phyloP scores from a whole-genome alignment of 31 red algal species.

The Endocladia muricata region DNA sequence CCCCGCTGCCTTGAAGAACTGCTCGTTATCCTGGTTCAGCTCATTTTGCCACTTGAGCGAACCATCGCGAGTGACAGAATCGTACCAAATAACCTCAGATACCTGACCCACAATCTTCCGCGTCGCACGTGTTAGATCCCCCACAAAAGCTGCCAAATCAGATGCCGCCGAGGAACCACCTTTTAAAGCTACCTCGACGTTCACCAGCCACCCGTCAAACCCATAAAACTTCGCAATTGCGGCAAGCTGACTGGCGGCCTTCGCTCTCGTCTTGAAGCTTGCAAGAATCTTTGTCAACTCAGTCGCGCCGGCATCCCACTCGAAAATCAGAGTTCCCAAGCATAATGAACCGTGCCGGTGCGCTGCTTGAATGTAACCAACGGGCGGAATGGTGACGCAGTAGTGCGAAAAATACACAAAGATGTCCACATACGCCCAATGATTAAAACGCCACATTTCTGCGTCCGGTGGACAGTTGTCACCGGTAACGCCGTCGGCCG shows the following conservation, averaged over 20 bases:
- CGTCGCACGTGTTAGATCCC: slow-evolving; percentile 48
- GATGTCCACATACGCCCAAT: slow-evolving; percentile 88
- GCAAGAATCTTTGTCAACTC: slow-evolving; percentile 51
- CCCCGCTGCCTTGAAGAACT: slow-evolving; percentile 71
- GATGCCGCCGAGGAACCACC: slow-evolving; percentile 28
- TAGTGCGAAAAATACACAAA: slow-evolving; percentile 91
- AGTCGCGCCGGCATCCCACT: slow-evolving; percentile 40
- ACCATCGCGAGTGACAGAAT: slow-evolving; percentile 75
- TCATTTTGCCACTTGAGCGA: slow-evolving; percentile 60
- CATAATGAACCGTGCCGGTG: slow-evolving; percentile 76
- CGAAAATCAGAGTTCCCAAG: slow-evolving; percentile 81
- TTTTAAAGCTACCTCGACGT: slow-evolving; percentile 60
- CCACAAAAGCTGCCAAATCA: slow-evolving; percentile 61
- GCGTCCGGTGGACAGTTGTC: slow-evolving; percentile 29
- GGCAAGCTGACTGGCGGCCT: slow-evolving; percentile 67
- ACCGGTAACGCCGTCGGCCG: slow-evolving; percentile 30
- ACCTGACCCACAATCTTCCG: slow-evolving; percentile 65
- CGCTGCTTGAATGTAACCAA: slow-evolving; percentile 76
- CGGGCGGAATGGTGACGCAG: slow-evolving; percentile 71
- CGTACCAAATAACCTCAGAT: slow-evolving; percentile 91
- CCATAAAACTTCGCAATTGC: slow-evolving; percentile 75
- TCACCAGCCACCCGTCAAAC: slow-evolving; percentile 94
- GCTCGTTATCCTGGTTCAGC: slow-evolving; percentile 79
- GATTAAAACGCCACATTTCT: slow-evolving; percentile 73
- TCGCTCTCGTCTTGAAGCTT: slow-evolving; percentile 45